Base-by-base conservation (phyloP, 2,329 filamentous ascomycete genomes). In the Trichoderma brevicompactum region DNA sequence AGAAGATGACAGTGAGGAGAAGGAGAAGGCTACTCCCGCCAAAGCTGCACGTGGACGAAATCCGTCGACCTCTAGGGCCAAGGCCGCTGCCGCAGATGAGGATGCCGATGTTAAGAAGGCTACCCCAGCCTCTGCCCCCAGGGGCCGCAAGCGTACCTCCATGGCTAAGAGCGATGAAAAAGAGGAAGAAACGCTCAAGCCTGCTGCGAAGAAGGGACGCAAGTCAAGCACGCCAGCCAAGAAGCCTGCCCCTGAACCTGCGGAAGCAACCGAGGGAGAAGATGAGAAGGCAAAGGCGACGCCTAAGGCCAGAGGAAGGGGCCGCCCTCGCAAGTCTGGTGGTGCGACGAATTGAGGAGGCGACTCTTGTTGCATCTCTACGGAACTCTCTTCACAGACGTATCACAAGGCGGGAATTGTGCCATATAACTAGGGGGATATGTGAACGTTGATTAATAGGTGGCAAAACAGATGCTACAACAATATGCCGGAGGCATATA, bases 181-280 rank as follows among this genome's bases (percentile, higher is more conserved):
- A 67, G 66, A 66, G 66, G 67, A 66, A 34, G 72, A 48, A 7
- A 19, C 40, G 5, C 7, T 49, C 41, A 65, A 73, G 67, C 46
- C 69, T 48, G 61, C 69, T 5, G 72, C 71, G 17, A 77, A 77
- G 69, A 78, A 75, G 32, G 68, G 67, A 56, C 71, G 71, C 54
- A 71, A 65, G 28, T 32, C 61, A 15, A 54, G 44, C 10, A 32
- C 17, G 9, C 8, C 54, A 4, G 65, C 52, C 17, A 40, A 64
- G 56, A 49, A 56, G 40, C 12, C 68, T 9, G 49, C 60, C 17
- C 48, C 61, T 19, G 64, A 62, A 38, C 17, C 50, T 9, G 23
- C 58, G 12, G 56, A 64, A 15, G 58, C 34, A 23, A 60, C 46
- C 1, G 44, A 23, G 50, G 65, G 41, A n/a, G 54, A 59, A 32